Evolutionary conservation across 306 rosid genomes (phyloP), one percentile per base, ranked within the genome.

Genomic region (Trifolium fragiferum): DNA sequence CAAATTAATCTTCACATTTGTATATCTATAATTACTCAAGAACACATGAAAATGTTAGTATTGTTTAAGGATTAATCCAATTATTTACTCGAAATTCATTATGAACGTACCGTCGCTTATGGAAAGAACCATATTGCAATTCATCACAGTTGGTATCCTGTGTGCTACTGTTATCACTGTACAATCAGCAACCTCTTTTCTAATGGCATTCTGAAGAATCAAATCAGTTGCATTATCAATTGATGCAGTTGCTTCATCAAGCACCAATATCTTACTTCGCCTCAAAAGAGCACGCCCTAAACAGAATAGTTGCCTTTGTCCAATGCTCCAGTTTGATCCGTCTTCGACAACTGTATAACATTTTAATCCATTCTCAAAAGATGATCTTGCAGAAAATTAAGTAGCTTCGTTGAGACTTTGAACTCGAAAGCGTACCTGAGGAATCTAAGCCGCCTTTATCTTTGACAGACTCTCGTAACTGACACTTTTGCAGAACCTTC

Each of bases 401-500:
- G 25, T 51, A 16, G 10, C 25, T n/a, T 7, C 5, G 4, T 8
- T 18, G 11, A 51, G 18, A 51, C 0, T 4, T 51, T 44, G 50
- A 44, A 44, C 16, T 13, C 4, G 50, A 44, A 13, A 13, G 7
- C 15, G 7, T 12, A 44, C 16, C 50, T 13, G 50, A 13, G 15
- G 50, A 44, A 44, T 44, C 16, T 13, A 44, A 44, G 50, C 50
- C 50, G 0, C n/a, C 50, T 44, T 44, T 13, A 13, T 44, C 50
- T 44, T 44, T 44, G 16, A 44, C 50, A 13, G 15, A 12, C 6
- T 12, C 50, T 44, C 50, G 7, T 2, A 44, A 44, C 6, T 44
- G 50, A 44, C 50, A 44, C 50, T 44, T 49, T 49, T 49, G 55
- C 7, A 49, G 20, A 49, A n/a, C 92, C 96, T 90, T 84, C 58